Evolutionary conservation across 2,329 filamentous ascomycete species (phyloP).

Genomic region (Zasmidium cellare): DNA sequence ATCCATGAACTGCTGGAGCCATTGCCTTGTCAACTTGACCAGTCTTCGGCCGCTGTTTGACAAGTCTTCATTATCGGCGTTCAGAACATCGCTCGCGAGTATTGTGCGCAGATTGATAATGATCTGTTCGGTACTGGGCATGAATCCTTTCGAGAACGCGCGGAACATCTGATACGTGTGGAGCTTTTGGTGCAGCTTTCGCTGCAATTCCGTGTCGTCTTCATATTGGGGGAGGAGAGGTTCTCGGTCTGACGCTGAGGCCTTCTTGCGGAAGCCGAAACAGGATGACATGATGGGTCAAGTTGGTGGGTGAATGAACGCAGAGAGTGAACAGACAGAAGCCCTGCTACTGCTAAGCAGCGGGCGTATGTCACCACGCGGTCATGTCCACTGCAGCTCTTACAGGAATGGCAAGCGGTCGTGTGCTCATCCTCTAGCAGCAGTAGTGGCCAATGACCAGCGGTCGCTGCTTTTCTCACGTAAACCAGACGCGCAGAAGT

Average conservation of each 20-base stretch:
- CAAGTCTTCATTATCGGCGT: constrained; percentile 70
- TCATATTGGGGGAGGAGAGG: constrained; percentile 81
- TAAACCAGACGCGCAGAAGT: not conserved
- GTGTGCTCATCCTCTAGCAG: not conserved
- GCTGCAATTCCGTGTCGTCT: constrained; percentile 77
- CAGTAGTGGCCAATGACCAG: not conserved
- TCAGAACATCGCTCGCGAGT: constrained; percentile 74
- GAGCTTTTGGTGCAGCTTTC: constrained; percentile 80
- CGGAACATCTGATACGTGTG: constrained; percentile 90
- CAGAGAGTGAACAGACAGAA: no score
- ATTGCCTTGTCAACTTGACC: constrained; percentile 69
- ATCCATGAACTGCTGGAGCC: constrained; percentile 78
- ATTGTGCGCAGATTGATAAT: constrained; percentile 78
- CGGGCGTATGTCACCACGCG: constrained; percentile 2
- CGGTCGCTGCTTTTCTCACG: not conserved
- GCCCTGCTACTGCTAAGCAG: not conserved
- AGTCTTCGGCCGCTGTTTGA: constrained; percentile 76
- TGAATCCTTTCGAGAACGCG: constrained; percentile 78
- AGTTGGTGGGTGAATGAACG: not conserved
- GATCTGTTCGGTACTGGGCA: constrained; percentile 86
- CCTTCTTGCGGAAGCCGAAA: constrained; percentile 57
- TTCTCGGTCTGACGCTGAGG: constrained; percentile 59
- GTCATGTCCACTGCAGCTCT: not conserved
- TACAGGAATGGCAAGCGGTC: constrained; percentile 2
- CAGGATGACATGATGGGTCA: constrained; percentile 60